Evolutionary conservation across 2,329 filamentous ascomycete species (phyloP), one percentile per base, ranked within the genome.

Genomic region (Raffaelea ambrosiae): DNA sequence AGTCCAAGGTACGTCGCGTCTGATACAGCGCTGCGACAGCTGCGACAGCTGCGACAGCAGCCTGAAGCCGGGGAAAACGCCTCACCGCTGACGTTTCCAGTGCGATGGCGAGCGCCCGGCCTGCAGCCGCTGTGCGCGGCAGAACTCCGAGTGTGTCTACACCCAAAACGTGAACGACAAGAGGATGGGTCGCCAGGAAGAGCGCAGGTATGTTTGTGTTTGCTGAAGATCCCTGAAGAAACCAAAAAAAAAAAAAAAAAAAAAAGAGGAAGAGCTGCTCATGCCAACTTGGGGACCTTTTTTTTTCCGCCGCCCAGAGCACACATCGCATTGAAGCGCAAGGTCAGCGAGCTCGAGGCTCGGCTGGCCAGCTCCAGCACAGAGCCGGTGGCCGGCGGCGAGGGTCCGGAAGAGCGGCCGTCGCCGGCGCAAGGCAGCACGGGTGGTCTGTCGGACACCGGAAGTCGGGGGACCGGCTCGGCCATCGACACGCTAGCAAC

Each of bases 401-500:
- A 23, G 4, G 39, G 33, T 5, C n/a, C 36, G 1, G 45, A 52
- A 19, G 43, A 45, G 5, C 23, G 40, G 18, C 22, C 43, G 1
- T 39, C 48, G 4, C 31, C 45, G 22, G 22, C 40, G 3, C 44
- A 38, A 20, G 43, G 20, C 9, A 44, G 41, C 40, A 46, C 23
- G 4, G 36, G 13, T 10, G 48, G 29, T 3, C 23, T 44, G 3
- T 49, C 43, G 2, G 43, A 44, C 5, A n/a, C 41, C 3, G 44
- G 44, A 10, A 51, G 49, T 26, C 38, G 39, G 7, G 18, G 35
- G 10, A 43, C 54, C 5, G 58, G 58, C n/a, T 56, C 58, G 4
- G 52, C 51, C 5, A 53, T 58, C 5, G 60, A 63, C 44, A 56
- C 56, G 9, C 48, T 61, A 4, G 60, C 60, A 8, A 58, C 60